Evolutionary conservation across 1,139 yeast species (phyloP), one percentile per base, ranked within the genome.

Genomic region (Geotrichum histeridarum): DNA sequence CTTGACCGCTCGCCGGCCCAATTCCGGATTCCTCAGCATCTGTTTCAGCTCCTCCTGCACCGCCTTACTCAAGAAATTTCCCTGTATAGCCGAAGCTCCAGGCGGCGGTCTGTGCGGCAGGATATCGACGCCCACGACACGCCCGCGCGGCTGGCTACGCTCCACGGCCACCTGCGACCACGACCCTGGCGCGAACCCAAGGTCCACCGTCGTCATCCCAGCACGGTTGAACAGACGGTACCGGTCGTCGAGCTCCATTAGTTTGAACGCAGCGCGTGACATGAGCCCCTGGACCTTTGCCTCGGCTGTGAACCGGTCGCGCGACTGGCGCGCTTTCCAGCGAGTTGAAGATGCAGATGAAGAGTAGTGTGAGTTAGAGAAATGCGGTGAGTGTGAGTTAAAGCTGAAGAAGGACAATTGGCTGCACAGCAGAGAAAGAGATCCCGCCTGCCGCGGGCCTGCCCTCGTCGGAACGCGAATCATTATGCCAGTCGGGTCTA

Each of bases 121-220:
- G 32, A 93, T 74, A 70, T 93, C 99, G 45, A 91, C 84, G 27
- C 99, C 99, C 42, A 93, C 70, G 1, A 93, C 80, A 48, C 79
- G 77, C 14, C 96, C 91, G 22, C 74, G 72, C 2, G 79, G 75
- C 14, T 74, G 68, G 11, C 87, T 78, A 43, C 79, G 70, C 46
- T 80, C 81, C 6, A 80, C 79, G 0, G 95, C 85, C 35, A 86
- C 94, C 61, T 84, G 88, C 11, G 91, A 78, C 99, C 99, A 93
- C 37, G 95, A 91, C 0, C 99, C 99, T 0, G 99, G 99, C 0
- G 95, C 95, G 67, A 79, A 93, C 0, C 99, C 99, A 51, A 93
- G 74, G 70, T 93, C 99, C 3, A 93, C 82, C 0, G 93, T 85
- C 54, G 84, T 81, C 61, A 72, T 75, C 8, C 76, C 75, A 7